Evolutionary conservation across 2,329 filamentous ascomycete species (phyloP).

Genomic region (Ophiocordyceps australis): DNA sequence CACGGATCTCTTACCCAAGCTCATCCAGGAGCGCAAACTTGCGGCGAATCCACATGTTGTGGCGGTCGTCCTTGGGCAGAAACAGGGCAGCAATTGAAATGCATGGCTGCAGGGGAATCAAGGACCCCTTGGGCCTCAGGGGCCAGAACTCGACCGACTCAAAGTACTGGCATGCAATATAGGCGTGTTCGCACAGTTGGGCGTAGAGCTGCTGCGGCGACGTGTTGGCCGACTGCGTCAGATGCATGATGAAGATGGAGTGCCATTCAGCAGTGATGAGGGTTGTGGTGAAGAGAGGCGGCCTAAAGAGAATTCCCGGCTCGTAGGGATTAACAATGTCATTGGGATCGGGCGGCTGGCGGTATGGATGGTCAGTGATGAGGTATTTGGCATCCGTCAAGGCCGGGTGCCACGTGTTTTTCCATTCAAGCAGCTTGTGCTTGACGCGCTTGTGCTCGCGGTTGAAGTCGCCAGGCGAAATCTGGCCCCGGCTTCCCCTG

Average conservation of each 20-base stretch:
- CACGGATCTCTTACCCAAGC: conserved; percentile 43
- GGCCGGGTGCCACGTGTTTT: conserved; percentile 36
- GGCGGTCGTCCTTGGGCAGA: conserved; percentile 53
- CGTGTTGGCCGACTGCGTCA: conserved; percentile 47
- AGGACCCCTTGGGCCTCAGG: conserved; percentile 46
- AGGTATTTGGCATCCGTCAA: conserved; percentile 43
- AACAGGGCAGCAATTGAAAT: conserved; percentile 64
- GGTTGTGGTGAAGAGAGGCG: conserved; percentile 56
- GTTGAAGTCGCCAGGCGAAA: conserved; percentile 46
- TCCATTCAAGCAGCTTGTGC: conserved; percentile 28
- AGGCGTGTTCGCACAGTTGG: conserved; percentile 43
- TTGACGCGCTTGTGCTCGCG: conserved; percentile 38
- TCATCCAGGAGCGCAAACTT: conserved; percentile 66
- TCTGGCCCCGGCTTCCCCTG: conserved; percentile 42
- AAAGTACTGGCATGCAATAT: conserved; percentile 58
- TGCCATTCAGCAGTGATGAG: conserved; percentile 60
- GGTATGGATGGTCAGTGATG: conserved; percentile 43
- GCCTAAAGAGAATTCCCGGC: conserved; percentile 50
- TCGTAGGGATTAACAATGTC: conserved; percentile 61
- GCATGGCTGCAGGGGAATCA: conserved; percentile 57
- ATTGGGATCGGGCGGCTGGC: conserved; percentile 30
- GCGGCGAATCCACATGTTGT: conserved; percentile 62
- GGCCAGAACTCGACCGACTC: conserved; percentile 63
- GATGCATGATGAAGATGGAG: conserved; percentile 64
- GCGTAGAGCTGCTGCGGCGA: conserved; percentile 28